Percentiles rank a stretch among this genome's conserved stretches.
phyloP scores from a whole-genome alignment of 2,329 filamentous ascomycete species.

The Pseudopithomyces chartarum region DNA sequence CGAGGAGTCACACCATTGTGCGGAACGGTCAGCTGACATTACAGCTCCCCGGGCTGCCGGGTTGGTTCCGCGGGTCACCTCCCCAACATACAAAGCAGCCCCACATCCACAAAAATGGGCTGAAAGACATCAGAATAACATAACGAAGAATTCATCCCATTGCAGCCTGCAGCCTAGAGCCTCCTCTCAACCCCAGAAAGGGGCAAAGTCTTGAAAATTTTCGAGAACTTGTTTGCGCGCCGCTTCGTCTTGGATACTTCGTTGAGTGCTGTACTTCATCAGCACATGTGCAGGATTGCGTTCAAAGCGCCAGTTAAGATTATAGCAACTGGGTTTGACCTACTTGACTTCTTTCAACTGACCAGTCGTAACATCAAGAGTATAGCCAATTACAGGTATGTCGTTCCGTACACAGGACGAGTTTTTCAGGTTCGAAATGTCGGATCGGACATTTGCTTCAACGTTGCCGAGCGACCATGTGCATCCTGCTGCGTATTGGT shows the following conservation, averaged over 20 bases:
- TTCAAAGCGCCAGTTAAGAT: too few species aligned
- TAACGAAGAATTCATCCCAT: too few species aligned
- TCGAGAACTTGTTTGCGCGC: slow-evolving; percentile 15
- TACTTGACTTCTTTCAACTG: slow-evolving; percentile 28
- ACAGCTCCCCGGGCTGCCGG: neutral
- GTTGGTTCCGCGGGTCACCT: neutral
- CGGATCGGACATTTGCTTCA: slow-evolving; percentile 19
- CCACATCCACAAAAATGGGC: neutral
- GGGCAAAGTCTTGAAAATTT: slow-evolving; percentile 25
- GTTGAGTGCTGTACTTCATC: slow-evolving; percentile 18
- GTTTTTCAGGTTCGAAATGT: slow-evolving; percentile 16
- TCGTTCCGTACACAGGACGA: slow-evolving; percentile 20
- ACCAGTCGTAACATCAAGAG: slow-evolving; percentile 17
- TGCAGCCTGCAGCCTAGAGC: too few species aligned
- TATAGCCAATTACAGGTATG: slow-evolving; percentile 25
- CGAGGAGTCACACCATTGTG: neutral
- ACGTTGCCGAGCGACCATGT: slow-evolving; percentile 10
- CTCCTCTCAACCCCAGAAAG: slow-evolving; percentile 25
- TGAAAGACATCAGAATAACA: too few species aligned
- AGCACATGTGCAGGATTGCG: too few species aligned
- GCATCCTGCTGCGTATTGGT: slow-evolving; percentile 8
- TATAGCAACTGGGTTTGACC: too few species aligned
- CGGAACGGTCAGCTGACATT: slow-evolving; percentile 3
- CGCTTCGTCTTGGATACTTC: slow-evolving; percentile 17
- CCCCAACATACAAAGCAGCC: neutral